phyloP scores from a whole-genome alignment of 805 yeast genomes.

The Ascoidea rubescens region DNA sequence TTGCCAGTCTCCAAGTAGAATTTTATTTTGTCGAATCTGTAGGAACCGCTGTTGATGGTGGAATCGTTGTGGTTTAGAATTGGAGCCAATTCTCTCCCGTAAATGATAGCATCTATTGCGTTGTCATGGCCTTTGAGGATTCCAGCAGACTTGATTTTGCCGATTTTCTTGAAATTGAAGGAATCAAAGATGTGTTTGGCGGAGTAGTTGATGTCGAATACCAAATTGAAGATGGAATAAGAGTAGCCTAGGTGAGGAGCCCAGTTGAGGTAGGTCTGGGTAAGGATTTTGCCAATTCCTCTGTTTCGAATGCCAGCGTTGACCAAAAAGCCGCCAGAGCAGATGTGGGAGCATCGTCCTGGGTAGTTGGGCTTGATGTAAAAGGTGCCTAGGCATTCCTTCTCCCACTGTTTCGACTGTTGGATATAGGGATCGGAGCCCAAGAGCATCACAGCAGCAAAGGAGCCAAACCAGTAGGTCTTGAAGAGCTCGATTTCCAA shows the following conservation, averaged over 20 bases:
- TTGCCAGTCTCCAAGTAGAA: constrained; percentile 70
- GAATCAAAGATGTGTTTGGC: constrained; percentile 70
- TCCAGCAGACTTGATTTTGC: constrained; percentile 79
- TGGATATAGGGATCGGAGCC: constrained; percentile 48
- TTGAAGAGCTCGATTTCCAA: constrained; percentile 65
- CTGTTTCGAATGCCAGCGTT: constrained; percentile 87
- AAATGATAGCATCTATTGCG: constrained; percentile 78
- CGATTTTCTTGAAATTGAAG: constrained; percentile 62
- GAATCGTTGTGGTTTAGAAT: constrained; percentile 19
- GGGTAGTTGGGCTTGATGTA: constrained; percentile 81
- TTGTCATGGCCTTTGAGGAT: constrained; percentile 70
- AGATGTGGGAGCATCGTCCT: constrained; percentile 87
- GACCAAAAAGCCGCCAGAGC: constrained; percentile 78
- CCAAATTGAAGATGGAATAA: constrained; percentile 68
- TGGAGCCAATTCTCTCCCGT: constrained; percentile 63
- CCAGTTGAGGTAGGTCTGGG: constrained; percentile 82
- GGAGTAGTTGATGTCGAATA: constrained; percentile 78
- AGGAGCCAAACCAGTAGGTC: constrained; percentile 77
- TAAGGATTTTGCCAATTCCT: constrained; percentile 78
- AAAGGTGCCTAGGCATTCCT: constrained; percentile 82
- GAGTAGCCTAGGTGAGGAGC: constrained; percentile 82
- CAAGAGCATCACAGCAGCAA: constrained; percentile 64
- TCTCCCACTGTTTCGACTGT: constrained; percentile 61
- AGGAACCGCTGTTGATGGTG: not conserved
- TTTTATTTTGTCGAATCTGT: constrained; percentile 61